A percentile compares a stretch with the other conserved stretches of the same genome.
Evolutionary conservation across 306 rosid species (phyloP).

Genomic region (Prunus campanulata): DNA sequence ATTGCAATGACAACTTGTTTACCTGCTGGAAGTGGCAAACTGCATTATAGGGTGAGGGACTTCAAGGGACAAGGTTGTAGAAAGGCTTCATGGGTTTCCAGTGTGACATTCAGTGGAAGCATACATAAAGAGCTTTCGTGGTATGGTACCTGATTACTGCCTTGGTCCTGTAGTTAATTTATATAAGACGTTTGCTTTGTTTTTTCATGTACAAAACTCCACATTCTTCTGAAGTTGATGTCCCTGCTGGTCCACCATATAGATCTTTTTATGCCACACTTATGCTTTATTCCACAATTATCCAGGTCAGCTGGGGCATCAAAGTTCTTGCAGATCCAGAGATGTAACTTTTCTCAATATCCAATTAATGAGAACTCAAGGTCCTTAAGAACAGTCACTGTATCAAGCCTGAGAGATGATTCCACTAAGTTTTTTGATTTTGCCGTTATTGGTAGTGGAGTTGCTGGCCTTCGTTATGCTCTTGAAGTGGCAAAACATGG

Average conservation of each 20-base stretch:
- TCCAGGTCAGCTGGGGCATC: constrained; percentile 61
- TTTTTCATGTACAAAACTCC: not conserved
- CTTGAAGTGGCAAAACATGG: constrained; percentile 91
- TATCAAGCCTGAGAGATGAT: constrained; percentile 53
- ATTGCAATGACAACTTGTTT: constrained; percentile 65
- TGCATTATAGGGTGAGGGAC: constrained; percentile 32
- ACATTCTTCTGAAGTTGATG: not conserved
- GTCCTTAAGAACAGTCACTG: constrained; percentile 36
- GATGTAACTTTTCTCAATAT: constrained; percentile 32
- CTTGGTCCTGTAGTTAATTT: not conserved
- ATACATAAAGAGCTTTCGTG: constrained; percentile 51
- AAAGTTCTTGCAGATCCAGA: constrained; percentile 48
- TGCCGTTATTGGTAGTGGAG: constrained; percentile 85
- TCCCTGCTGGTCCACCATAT: not conserved
- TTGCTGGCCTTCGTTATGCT: constrained; percentile 91
- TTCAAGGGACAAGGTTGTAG: constrained; percentile 45
- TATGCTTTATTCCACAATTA: constrained; percentile 12
- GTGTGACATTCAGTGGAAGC: constrained; percentile 33
- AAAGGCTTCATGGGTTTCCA: constrained; percentile 40
- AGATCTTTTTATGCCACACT: not conserved
- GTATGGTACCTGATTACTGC: constrained; percentile 49
- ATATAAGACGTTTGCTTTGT: not conserved
- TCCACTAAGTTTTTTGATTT: constrained; percentile 76
- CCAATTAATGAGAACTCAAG: constrained; percentile 32
- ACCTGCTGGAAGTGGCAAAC: constrained; percentile 51